A percentile compares a stretch with the other conserved stretches of the same genome.
These are phyloP conservation scores for Candida chauliodis DNA, from an alignment of 805 yeast genomes.

Conservation along the genomic window DNA sequence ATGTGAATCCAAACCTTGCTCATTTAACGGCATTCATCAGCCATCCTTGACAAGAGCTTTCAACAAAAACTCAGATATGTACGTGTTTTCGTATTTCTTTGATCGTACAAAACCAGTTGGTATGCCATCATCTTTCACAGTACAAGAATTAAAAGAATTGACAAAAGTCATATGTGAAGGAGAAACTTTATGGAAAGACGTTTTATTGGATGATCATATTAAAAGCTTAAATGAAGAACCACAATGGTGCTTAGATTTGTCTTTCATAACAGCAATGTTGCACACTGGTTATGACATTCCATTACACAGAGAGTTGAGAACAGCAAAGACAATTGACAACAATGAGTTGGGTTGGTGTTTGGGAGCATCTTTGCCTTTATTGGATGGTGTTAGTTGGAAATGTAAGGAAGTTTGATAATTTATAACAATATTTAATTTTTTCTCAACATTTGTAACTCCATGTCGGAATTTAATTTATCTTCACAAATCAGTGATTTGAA, in stretches of 20 bases:
- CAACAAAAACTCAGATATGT: conserved; percentile 70
- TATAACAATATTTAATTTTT: not conserved
- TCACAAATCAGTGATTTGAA: conserved; percentile 4
- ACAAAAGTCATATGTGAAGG: conserved; percentile 87
- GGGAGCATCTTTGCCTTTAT: conserved; percentile 92
- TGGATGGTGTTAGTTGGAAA: conserved; percentile 66
- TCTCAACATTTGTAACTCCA: not conserved
- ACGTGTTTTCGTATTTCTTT: conserved; percentile 89
- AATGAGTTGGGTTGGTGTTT: conserved; percentile 98
- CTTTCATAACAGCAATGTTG: conserved; percentile 83
- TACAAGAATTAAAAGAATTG: conserved; percentile 78
- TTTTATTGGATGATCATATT: conserved; percentile 61
- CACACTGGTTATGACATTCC: conserved; percentile 98
- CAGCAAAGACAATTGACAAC: conserved; percentile 83
- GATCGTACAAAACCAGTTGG: conserved; percentile 94
- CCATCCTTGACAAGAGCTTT: conserved; percentile 84
- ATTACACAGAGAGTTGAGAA: conserved; percentile 79
- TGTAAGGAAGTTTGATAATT: conserved; percentile 37
- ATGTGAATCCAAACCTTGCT: conserved; percentile 79
- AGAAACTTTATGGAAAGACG: conserved; percentile 69
- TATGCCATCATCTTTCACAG: conserved; percentile 85
- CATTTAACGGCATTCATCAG: conserved; percentile 96
- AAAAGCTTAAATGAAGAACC: conserved; percentile 72
- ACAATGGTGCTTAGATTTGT: conserved; percentile 89
- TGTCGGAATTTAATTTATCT: conserved; percentile 4